Evolutionary conservation across 192 early-diverging fungal genomes (phyloP).

Genomic region (Podila minutissima): DNA sequence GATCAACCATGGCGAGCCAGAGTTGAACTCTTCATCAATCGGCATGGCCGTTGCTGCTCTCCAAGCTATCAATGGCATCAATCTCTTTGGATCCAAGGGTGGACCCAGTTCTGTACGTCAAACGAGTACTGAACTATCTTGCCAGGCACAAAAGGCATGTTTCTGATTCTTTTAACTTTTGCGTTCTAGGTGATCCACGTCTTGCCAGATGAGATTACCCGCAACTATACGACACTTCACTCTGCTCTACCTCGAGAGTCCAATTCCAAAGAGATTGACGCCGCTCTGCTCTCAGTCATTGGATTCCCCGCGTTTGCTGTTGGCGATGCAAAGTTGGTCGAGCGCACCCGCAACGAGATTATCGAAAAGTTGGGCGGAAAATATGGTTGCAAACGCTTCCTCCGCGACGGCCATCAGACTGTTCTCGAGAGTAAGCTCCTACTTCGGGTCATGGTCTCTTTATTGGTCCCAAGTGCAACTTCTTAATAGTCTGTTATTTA

Average conservation of each 20-base stretch:
- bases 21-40: conserved; percentile 88
- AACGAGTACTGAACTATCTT: neutral
- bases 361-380: conserved; percentile 82
- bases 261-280: conserved; percentile 88
- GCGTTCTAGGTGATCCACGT: conserved; percentile 78
- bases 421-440: conserved; percentile 64
- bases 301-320: conserved; percentile 92
- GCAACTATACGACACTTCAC: conserved; percentile 83
- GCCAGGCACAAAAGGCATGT: neutral
- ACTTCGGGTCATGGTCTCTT: neutral
- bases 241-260: conserved; percentile 86
- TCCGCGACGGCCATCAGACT: conserved; percentile 89
- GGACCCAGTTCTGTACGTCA: conserved; percentile 73
- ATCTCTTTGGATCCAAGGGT: conserved; percentile 84
- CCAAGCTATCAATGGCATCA: conserved; percentile 85
- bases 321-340: conserved; percentile 68
- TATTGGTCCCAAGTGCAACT: no score
- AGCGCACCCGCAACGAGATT: conserved; percentile 77
- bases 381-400: conserved; percentile 87
- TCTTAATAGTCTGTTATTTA: neutral
- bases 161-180: neutral
- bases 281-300: conserved; percentile 84
- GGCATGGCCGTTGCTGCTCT: conserved; percentile 90
- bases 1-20: conserved; percentile 85
- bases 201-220: conserved; percentile 85